Evolutionary conservation across 306 rosid genomes (phyloP).

Genomic region (Crataegus laevigata): DNA sequence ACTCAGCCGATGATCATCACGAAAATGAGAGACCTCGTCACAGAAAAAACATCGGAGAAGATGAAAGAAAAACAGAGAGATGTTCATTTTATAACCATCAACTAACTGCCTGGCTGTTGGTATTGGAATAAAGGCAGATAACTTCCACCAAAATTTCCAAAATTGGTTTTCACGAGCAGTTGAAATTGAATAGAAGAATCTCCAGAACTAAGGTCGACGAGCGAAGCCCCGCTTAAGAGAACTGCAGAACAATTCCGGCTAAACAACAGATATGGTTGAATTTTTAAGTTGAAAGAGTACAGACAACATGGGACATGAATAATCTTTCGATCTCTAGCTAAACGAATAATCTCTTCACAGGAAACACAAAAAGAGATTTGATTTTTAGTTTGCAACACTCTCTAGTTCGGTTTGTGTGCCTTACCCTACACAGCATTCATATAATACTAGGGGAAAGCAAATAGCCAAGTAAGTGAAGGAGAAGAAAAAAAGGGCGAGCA

Average conservation of each 20-base stretch:
- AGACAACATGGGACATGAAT: background rate
- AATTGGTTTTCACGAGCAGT: background rate
- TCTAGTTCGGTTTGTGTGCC: background rate
- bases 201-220: background rate
- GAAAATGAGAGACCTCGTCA: background rate
- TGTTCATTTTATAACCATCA: background rate
- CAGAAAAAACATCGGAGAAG: background rate
- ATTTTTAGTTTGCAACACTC: background rate
- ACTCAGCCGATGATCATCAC: background rate
- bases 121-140: background rate
- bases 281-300: background rate
- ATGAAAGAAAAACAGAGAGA: background rate
- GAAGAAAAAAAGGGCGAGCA: background rate
- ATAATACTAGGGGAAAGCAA: background rate
- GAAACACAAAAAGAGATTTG: background rate
- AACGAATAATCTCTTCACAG: background rate
- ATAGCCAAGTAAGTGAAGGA: background rate
- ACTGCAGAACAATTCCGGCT: background rate
- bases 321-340: background rate
- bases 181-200: conserved; percentile 6
- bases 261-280: background rate
- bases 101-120: background rate
- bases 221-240: background rate
- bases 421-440: background rate
- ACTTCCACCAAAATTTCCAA: background rate